A percentile compares a stretch with the other conserved stretches of the same genome.
phyloP scores from a whole-genome alignment of 2,329 filamentous ascomycete species.

The Colletotrichum limetticola region DNA sequence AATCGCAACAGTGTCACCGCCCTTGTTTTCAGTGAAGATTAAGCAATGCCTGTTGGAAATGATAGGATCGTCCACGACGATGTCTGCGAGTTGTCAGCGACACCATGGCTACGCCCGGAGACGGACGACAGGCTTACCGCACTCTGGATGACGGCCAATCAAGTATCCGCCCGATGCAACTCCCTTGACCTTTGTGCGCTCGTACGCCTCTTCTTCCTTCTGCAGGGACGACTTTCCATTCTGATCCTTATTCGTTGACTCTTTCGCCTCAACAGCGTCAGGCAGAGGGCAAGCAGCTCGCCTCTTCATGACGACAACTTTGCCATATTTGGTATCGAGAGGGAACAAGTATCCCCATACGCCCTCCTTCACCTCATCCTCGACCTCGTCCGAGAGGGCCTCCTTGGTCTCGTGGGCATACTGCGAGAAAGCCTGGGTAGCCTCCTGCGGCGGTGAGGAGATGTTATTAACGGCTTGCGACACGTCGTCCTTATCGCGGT shows the following conservation, averaged over 20 bases:
- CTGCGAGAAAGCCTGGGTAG: slow-evolving; percentile 72
- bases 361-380: slow-evolving; percentile 84
- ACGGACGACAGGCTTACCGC: slow-evolving; percentile 69
- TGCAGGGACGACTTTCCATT: slow-evolving; percentile 59
- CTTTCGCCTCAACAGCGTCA: slow-evolving; percentile 52
- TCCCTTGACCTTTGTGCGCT: slow-evolving; percentile 69
- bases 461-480: slow-evolving; percentile 49
- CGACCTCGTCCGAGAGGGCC: slow-evolving; percentile 81
- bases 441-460: slow-evolving; percentile 72
- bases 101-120: background rate
- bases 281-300: slow-evolving; percentile 76
- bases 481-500: slow-evolving; percentile 62
- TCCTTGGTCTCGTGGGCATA: slow-evolving; percentile 75
- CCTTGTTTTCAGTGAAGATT: slow-evolving; percentile 71
- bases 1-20: slow-evolving; percentile 73
- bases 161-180: slow-evolving; percentile 85
- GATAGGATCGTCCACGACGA: slow-evolving; percentile 78
- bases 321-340: slow-evolving; percentile 75
- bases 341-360: slow-evolving; percentile 97
- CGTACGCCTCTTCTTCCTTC: slow-evolving; percentile 69
- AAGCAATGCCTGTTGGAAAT: slow-evolving; percentile 89
- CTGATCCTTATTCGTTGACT: slow-evolving; percentile 49
- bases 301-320: slow-evolving; percentile 77
- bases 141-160: slow-evolving; percentile 92
- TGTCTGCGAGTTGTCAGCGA: slow-evolving; percentile 60